Conservation (phyloP, 2,329 filamentous ascomycete species). For the Colletotrichum tofieldiae region DNA sequence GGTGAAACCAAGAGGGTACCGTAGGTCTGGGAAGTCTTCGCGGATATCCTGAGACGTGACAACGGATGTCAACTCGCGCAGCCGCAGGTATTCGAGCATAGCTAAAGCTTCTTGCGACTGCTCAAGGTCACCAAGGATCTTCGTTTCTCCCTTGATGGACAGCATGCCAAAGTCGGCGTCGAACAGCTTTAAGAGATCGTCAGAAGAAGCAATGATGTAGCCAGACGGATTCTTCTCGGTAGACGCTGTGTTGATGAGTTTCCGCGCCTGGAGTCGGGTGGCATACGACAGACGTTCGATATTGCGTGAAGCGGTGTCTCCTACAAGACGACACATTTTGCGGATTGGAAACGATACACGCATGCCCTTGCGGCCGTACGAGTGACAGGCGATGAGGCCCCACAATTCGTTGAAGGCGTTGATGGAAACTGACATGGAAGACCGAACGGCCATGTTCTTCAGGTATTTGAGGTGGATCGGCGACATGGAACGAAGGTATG, state of each 20-base stretch:
- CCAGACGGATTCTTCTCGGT: constrained; percentile 87
- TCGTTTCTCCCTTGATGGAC: constrained; percentile 90
- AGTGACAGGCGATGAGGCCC: constrained; percentile 90
- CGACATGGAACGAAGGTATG: constrained; percentile 90
- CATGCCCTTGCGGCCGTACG: constrained; percentile 85
- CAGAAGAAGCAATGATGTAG: constrained; percentile 91
- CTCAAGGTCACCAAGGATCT: constrained; percentile 82
- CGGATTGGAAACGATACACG: constrained; percentile 92
- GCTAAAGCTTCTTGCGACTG: constrained; percentile 88
- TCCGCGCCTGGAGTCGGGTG: constrained; percentile 86
- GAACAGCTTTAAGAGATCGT: constrained; percentile 87
- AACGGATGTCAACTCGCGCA: constrained; percentile 82
- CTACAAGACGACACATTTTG: constrained; percentile 91
- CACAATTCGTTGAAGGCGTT: constrained; percentile 89
- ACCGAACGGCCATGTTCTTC: constrained; percentile 90
- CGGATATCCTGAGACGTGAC: constrained; percentile 83
- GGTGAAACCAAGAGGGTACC: constrained; percentile 84
- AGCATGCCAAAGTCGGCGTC: constrained; percentile 89
- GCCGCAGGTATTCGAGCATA: constrained; percentile 86
- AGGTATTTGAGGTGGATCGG: constrained; percentile 92
- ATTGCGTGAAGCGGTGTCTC: constrained; percentile 88
- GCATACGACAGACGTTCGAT: constrained; percentile 91
- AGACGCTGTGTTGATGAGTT: constrained; percentile 88
- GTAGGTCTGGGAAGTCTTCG: constrained; percentile 85
- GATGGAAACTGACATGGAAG: constrained; percentile 95